These are phyloP conservation scores for Argentina anserina DNA, from an alignment of 306 rosid genomes.

Conservation along the genomic window DNA sequence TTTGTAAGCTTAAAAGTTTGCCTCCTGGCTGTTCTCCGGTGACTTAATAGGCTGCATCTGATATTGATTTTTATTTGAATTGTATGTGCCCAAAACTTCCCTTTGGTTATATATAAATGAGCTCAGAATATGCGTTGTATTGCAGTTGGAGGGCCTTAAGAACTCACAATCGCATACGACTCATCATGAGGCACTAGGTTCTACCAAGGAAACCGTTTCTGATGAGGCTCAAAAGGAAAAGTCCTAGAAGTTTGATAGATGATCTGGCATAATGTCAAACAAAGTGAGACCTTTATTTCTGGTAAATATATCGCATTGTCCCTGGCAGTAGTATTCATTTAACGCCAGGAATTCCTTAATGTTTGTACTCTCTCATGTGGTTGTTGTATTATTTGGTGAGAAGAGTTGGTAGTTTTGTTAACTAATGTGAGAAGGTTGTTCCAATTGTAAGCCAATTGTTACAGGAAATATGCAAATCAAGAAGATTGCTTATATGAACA, in stretches of 20 bases:
- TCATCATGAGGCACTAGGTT: slow-evolving; percentile 20
- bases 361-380: neutral
- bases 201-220: slow-evolving; percentile 53
- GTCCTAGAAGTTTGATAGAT: slow-evolving; percentile 23
- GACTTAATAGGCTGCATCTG: neutral
- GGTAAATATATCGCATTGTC: slow-evolving; percentile 7
- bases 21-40: neutral
- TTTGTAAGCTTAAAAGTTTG: neutral
- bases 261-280: slow-evolving; percentile 12
- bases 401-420: slow-evolving; percentile 5
- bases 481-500: no score
- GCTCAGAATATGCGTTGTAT: slow-evolving; percentile 6
- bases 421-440: no score
- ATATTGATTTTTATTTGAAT: neutral
- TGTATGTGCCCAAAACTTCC: neutral
- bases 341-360: neutral
- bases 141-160: slow-evolving; percentile 72
- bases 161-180: slow-evolving; percentile 18
- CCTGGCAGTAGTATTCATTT: neutral
- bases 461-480: no score
- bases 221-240: slow-evolving; percentile 48
- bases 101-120: neutral
- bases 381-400: slow-evolving; percentile 3
- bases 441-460: no score
- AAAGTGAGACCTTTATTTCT: neutral